phyloP scores from a whole-genome alignment of 78 protist species.

The Mantamonas sphyraenae region DNA sequence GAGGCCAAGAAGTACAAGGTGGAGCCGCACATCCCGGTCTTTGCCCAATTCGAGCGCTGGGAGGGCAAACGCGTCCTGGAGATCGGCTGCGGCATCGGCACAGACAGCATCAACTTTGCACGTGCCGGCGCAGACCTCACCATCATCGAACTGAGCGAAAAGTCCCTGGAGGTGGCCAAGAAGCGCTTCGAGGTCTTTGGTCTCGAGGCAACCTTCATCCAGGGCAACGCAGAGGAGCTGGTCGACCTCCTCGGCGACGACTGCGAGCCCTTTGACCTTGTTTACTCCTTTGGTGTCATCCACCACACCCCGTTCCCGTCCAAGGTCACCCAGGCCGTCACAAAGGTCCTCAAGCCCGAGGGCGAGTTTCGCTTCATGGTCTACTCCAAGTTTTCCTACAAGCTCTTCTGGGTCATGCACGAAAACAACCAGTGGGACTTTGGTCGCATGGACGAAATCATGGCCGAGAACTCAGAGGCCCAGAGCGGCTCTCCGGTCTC shows the following conservation, averaged over 20 bases:
- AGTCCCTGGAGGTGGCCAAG: too few relatives aligned
- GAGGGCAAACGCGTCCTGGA: slow-evolving; percentile 6
- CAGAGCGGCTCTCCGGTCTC: slow-evolving; percentile 6
- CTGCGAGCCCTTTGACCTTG: not conserved
- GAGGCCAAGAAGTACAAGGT: not conserved
- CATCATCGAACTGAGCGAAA: too few relatives aligned
- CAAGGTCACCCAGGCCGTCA: too few relatives aligned
- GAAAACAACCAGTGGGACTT: slow-evolving; percentile 12
- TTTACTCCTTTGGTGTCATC: slow-evolving; percentile 13
- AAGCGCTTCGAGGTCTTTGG: slow-evolving; percentile 10
- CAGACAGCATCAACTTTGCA: slow-evolving; percentile 7
- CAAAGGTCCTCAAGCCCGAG: too few relatives aligned
- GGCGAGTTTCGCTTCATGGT: not conserved
- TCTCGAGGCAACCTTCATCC: not conserved
- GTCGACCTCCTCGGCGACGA: not conserved
- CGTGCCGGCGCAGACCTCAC: slow-evolving; percentile 1
- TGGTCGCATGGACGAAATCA: slow-evolving; percentile 1
- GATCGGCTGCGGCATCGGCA: slow-evolving; percentile 23
- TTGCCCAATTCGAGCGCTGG: slow-evolving; percentile 9
- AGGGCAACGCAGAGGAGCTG: slow-evolving; percentile 5
- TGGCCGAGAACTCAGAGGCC: slow-evolving; percentile 18
- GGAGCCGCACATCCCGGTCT: slow-evolving; percentile 16
- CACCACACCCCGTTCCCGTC: too few relatives aligned
- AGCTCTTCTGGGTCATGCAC: slow-evolving; percentile 16
- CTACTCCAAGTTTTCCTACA: slow-evolving; percentile 8